These are phyloP conservation scores for Ophiostoma perfectum DNA, from an alignment of 2,329 filamentous ascomycete species.

Conservation along the genomic window DNA sequence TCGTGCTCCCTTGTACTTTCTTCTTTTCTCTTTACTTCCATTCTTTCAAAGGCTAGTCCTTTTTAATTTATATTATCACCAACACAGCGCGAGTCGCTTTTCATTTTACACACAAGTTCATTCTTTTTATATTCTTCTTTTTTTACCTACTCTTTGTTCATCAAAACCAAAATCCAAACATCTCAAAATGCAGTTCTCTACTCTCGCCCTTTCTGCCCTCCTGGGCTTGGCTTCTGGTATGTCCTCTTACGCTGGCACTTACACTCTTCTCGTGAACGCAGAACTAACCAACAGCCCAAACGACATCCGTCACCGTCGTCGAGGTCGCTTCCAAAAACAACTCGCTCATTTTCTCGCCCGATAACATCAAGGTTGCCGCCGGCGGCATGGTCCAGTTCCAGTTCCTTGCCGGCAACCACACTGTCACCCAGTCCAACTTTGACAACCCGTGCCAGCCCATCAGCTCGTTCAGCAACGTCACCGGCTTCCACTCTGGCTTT, in stretches of 20 bases:
- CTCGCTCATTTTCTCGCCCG: slow-evolving; percentile 58
- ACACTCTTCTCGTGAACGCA: background rate
- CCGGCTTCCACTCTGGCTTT: slow-evolving; percentile 63
- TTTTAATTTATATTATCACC: slow-evolving; percentile 28
- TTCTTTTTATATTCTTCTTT: background rate
- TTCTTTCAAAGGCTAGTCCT: slow-evolving; percentile 46
- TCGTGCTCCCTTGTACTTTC: slow-evolving; percentile 25
- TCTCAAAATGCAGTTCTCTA: slow-evolving; percentile 50
- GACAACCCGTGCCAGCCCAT: slow-evolving; percentile 29
- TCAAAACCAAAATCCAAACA: slow-evolving; percentile 27
- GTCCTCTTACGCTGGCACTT: background rate
- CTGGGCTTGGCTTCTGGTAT: slow-evolving; percentile 44
- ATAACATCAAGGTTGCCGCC: slow-evolving; percentile 56
- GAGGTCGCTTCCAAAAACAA: slow-evolving; percentile 44
- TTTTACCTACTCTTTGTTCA: slow-evolving; percentile 22
- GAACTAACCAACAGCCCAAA: slow-evolving; percentile 27
- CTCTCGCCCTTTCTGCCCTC: slow-evolving; percentile 44
- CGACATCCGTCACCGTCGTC: slow-evolving; percentile 53
- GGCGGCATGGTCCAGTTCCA: slow-evolving; percentile 65
- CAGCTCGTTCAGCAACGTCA: slow-evolving; percentile 44
- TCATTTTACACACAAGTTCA: slow-evolving; percentile 27
- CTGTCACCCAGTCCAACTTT: slow-evolving; percentile 71
- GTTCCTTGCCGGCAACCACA: slow-evolving; percentile 67
- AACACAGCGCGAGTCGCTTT: slow-evolving; percentile 43
- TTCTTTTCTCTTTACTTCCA: slow-evolving; percentile 28